Evolutionary conservation across 345 rosid genomes (phyloP).

Genomic region (Litchi chinensis): DNA sequence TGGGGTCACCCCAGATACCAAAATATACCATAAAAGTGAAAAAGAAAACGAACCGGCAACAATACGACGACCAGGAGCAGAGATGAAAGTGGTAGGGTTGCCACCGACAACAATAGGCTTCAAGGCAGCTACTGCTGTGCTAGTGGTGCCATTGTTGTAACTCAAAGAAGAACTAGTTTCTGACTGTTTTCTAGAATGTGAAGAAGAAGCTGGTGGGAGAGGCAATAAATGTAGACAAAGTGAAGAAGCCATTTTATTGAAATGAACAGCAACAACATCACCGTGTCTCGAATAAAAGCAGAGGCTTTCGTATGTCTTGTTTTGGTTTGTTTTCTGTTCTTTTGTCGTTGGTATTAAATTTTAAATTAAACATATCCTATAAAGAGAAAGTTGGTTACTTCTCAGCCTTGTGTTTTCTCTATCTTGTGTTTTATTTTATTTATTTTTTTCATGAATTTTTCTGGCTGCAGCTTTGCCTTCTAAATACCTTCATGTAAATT

Average conservation of each 20-base stretch:
- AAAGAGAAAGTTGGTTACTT: slow-evolving; percentile 9
- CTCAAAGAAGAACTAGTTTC: slow-evolving; percentile 39
- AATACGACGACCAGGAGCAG: slow-evolving; percentile 92
- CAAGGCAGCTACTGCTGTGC: slow-evolving; percentile 29
- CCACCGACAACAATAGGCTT: slow-evolving; percentile 75
- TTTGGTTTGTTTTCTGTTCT: not conserved
- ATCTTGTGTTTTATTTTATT: not conserved
- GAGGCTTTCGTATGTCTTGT: not conserved
- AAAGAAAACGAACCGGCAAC: slow-evolving; percentile 60
- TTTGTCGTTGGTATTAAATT: not conserved
- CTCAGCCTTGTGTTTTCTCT: slow-evolving; percentile 15
- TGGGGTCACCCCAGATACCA: not conserved
- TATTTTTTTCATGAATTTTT: not conserved
- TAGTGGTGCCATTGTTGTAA: slow-evolving; percentile 16
- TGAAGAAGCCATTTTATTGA: slow-evolving; percentile 65
- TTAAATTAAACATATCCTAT: not conserved
- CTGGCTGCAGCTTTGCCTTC: slow-evolving; percentile 20
- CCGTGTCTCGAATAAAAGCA: slow-evolving; percentile 18
- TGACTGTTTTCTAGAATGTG: slow-evolving; percentile 42
- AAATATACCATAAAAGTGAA: not conserved
- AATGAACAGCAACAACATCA: not conserved
- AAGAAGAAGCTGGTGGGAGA: slow-evolving; percentile 47
- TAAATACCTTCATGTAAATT: not conserved
- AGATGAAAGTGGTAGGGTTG: slow-evolving; percentile 82
- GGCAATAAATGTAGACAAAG: slow-evolving; percentile 60